Conservation (phyloP, 805 yeast genomes). For the Kuraishia ogatae region DNA sequence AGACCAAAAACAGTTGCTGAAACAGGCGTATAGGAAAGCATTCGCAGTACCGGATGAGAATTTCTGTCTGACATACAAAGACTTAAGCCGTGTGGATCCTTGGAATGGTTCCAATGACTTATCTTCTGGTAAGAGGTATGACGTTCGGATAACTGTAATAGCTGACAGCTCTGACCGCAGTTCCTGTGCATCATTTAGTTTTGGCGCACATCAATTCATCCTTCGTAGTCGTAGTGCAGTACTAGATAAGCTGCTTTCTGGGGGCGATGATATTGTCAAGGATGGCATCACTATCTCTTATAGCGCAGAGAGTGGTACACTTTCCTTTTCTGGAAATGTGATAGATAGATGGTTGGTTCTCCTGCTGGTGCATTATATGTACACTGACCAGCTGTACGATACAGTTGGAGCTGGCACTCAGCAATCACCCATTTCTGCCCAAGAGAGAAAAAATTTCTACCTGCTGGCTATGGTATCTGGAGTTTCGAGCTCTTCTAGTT, state of each 20-base stretch:
- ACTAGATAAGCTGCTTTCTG: conserved; percentile 17
- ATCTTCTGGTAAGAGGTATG: background rate
- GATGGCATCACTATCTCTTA: background rate
- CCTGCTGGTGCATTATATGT: conserved; percentile 15
- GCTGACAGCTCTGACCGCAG: background rate
- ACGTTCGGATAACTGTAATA: background rate
- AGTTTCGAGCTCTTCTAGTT: background rate
- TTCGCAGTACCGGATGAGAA: background rate
- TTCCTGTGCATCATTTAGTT: background rate
- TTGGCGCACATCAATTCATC: background rate
- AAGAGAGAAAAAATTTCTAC: background rate
- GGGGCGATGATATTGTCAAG: conserved; percentile 13
- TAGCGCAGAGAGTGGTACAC: background rate
- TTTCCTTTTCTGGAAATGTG: conserved; percentile 4
- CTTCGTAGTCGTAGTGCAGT: conserved; percentile 4
- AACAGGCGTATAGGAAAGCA: background rate
- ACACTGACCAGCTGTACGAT: conserved; percentile 13
- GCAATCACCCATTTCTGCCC: background rate
- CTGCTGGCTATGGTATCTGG: background rate
- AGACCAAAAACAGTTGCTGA: background rate
- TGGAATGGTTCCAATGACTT: background rate
- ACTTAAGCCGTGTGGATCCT: background rate
- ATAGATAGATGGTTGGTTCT: conserved; percentile 11
- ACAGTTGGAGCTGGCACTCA: background rate
- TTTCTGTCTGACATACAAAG: background rate